Evolutionary conservation across 148 eudicot species (phyloP).

Genomic region (Diospyros lotus): DNA sequence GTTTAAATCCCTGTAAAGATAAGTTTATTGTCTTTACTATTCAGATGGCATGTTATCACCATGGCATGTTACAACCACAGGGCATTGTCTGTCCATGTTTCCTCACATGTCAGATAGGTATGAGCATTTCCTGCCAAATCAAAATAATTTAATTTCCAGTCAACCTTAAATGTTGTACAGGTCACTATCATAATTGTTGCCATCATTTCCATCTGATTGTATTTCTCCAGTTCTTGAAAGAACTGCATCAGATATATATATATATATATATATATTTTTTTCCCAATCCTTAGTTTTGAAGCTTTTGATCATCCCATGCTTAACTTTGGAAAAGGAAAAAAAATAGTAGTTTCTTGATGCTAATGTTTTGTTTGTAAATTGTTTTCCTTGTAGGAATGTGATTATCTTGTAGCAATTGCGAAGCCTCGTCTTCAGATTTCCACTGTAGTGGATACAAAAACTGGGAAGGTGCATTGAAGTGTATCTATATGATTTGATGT

Average conservation of each 20-base stretch:
- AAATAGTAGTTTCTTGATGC: not conserved
- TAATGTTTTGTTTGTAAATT: constrained; percentile 9
- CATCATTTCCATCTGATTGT: not conserved
- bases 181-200: not conserved
- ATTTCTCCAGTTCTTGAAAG: not conserved
- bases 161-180: not conserved
- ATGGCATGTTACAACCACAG: not conserved
- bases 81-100: not conserved
- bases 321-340: not conserved
- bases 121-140: not conserved
- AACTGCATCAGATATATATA: not conserved
- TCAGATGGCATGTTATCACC: not conserved
- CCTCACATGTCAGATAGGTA: not conserved
- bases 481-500: not conserved
- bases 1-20: not conserved
- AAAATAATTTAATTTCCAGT: not conserved
- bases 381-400: constrained; percentile 69
- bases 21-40: not conserved
- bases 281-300: not conserved
- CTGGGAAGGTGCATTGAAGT: constrained; percentile 70
- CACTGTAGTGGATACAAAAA: constrained; percentile 85
- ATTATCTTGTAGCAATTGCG: constrained; percentile 78
- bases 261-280: not conserved
- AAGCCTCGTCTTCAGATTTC: constrained; percentile 85
- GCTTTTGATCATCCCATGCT: not conserved